Conservation (phyloP, 2,329 filamentous ascomycete species). For the Dothidotthia symphoricarpi region DNA sequence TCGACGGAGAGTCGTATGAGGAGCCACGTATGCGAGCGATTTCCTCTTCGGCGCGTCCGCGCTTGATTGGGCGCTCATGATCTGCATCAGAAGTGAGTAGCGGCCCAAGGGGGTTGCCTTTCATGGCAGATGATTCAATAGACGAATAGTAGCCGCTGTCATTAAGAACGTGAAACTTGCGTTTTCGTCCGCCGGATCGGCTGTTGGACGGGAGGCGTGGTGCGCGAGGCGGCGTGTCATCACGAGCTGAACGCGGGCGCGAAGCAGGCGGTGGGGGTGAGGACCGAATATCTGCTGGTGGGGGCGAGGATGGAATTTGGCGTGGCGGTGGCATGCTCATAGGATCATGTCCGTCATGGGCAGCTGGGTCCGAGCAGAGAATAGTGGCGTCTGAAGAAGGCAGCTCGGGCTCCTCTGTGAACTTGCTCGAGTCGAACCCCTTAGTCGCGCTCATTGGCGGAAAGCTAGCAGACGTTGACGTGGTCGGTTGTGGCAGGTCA, state of each 20-base stretch:
- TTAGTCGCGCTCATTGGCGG: slow-evolving; percentile 43
- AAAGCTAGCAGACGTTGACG: slow-evolving; percentile 39
- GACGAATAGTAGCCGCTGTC: slow-evolving; percentile 98
- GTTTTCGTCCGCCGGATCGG: slow-evolving; percentile 66
- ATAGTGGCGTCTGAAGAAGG: slow-evolving; percentile 53
- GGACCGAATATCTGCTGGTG: slow-evolving; percentile 72
- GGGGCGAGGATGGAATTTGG: slow-evolving; percentile 64
- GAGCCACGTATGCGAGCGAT: slow-evolving; percentile 90
- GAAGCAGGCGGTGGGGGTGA: slow-evolving; percentile 88
- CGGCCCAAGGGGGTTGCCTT: slow-evolving; percentile 63
- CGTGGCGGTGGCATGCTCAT: slow-evolving; percentile 46
- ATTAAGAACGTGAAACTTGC: slow-evolving; percentile 75
- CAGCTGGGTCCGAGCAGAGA: slow-evolving; percentile 51
- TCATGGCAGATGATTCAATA: slow-evolving; percentile 82
- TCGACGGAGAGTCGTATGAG: slow-evolving; percentile 87
- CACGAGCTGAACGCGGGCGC: slow-evolving; percentile 54
- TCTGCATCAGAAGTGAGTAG: slow-evolving; percentile 72
- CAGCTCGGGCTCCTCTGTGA: slow-evolving; percentile 51
- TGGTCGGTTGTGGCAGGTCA: slow-evolving; percentile 39
- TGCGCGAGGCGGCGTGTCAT: slow-evolving; percentile 74
- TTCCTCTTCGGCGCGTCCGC: slow-evolving; percentile 90
- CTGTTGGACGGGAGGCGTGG: slow-evolving; percentile 62
- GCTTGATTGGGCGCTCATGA: slow-evolving; percentile 77
- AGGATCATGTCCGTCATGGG: slow-evolving; percentile 49
- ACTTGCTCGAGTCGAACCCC: slow-evolving; percentile 51